A percentile compares a stretch with the other conserved stretches of the same genome.
Evolutionary conservation across 305 asterid species (phyloP).

Genomic region (Petunia hybrid): DNA sequence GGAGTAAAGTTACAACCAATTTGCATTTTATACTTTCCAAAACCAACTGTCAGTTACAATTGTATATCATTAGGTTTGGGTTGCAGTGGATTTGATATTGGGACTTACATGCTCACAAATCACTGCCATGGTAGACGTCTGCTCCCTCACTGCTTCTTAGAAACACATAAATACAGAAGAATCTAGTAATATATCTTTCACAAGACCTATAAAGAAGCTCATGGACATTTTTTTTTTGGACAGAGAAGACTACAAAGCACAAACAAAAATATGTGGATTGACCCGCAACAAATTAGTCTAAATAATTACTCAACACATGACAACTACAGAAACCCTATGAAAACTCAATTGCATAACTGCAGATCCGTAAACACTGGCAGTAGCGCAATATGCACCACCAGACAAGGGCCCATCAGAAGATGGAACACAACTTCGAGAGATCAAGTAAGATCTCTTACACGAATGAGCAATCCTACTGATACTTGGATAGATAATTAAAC

Average conservation of each 20-base stretch:
- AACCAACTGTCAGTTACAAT: neutral
- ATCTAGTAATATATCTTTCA: neutral
- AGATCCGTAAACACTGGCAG: neutral
- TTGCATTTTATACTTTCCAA: constrained; percentile 9
- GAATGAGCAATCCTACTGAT: neutral
- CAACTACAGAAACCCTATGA: neutral
- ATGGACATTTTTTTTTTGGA: neutral
- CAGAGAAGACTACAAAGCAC: neutral
- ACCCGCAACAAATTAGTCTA: neutral
- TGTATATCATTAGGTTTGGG: neutral
- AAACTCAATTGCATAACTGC: neutral
- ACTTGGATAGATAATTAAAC: constrained; percentile 9
- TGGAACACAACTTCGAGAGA: neutral
- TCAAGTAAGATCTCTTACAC: neutral
- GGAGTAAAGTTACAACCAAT: neutral
- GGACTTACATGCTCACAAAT: neutral
- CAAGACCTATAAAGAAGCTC: neutral
- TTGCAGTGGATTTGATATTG: neutral
- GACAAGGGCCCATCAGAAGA: neutral
- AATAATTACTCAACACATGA: neutral
- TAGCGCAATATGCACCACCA: constrained; percentile 8
- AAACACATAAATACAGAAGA: neutral
- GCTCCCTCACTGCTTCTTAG: neutral
- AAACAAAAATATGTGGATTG: neutral
- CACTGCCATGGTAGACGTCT: neutral